Conservation (phyloP, 129 eudicot species). For the Escallonia herrerae region DNA sequence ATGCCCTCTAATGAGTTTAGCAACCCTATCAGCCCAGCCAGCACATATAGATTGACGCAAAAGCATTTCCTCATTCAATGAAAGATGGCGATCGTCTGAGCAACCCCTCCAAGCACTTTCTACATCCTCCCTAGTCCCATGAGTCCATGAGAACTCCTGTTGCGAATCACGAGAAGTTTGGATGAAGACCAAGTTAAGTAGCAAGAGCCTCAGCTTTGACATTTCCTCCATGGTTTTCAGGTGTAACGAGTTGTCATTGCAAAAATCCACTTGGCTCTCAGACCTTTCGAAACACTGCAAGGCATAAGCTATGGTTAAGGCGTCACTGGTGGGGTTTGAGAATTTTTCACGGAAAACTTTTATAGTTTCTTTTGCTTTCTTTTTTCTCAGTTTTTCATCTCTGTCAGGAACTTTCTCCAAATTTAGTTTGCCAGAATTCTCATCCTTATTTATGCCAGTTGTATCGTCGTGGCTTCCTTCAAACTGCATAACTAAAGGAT, state of each 20-base stretch:
- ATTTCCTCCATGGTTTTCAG: conserved; percentile 88
- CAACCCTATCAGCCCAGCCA: conserved; percentile 95
- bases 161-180: conserved; percentile 28
- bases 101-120: conserved; percentile 69
- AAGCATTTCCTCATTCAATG: conserved; percentile 59
- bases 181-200: conserved; percentile 60
- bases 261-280: conserved; percentile 39
- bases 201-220: conserved; percentile 87
- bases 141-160: conserved; percentile 53
- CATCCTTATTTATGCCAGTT: conserved; percentile 21
- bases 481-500: conserved; percentile 64
- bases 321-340: conserved; percentile 72
- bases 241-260: conserved; percentile 47
- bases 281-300: conserved; percentile 79
- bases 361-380: conserved; percentile 48
- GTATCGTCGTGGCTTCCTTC: conserved; percentile 30
- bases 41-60: conserved; percentile 90
- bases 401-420: conserved; percentile 18
- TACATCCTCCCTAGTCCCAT: conserved; percentile 52
- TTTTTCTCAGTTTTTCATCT: conserved; percentile 44
- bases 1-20: conserved; percentile 45
- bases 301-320: conserved; percentile 66
- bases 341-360: conserved; percentile 51
- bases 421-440: conserved; percentile 2
- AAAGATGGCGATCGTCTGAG: conserved; percentile 47